Evolutionary conservation across 176 grass and related monocot species (phyloP).

Genomic region (Phoenix roebelenii): DNA sequence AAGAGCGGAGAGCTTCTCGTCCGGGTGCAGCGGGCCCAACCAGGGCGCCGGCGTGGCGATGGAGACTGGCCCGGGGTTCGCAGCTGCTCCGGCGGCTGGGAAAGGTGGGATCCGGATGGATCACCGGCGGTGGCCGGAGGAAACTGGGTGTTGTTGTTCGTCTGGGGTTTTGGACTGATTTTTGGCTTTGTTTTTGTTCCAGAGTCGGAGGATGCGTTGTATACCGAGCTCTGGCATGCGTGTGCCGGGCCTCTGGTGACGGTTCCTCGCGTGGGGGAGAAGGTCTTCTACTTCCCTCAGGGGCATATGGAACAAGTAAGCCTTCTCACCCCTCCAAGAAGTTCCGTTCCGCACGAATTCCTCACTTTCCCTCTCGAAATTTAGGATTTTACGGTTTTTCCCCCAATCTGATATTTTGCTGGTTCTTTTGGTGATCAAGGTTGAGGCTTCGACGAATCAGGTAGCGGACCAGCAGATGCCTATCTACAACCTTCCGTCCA

Average conservation of each 20-base stretch:
- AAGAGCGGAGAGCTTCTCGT: slow-evolving; percentile 6
- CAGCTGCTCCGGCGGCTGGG: background rate
- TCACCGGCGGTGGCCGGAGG: background rate
- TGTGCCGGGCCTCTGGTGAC: slow-evolving; percentile 93
- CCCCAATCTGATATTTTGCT: background rate
- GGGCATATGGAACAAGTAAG: slow-evolving; percentile 92
- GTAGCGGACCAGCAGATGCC: slow-evolving; percentile 62
- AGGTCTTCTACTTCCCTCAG: slow-evolving; percentile 92
- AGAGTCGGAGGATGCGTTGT: slow-evolving; percentile 45
- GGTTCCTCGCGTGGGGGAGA: slow-evolving; percentile 56
- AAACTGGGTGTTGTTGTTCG: background rate
- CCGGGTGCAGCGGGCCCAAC: slow-evolving; percentile 14
- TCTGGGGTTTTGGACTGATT: background rate
- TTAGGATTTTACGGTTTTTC: too few species aligned
- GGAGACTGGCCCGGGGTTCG: background rate
- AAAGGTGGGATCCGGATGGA: slow-evolving; percentile 6
- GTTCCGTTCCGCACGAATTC: background rate
- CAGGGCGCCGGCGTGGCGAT: slow-evolving; percentile 11
- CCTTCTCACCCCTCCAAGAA: background rate
- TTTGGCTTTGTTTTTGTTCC: background rate
- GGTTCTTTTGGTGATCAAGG: slow-evolving; percentile 27
- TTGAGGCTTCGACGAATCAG: slow-evolving; percentile 88
- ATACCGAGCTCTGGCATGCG: slow-evolving; percentile 75
- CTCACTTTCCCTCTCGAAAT: background rate
- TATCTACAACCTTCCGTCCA: slow-evolving; percentile 68